These are phyloP conservation scores for Pulveroboletus ravenelii DNA, from an alignment of 768 basidiomycete genomes.

Conservation along the genomic window DNA sequence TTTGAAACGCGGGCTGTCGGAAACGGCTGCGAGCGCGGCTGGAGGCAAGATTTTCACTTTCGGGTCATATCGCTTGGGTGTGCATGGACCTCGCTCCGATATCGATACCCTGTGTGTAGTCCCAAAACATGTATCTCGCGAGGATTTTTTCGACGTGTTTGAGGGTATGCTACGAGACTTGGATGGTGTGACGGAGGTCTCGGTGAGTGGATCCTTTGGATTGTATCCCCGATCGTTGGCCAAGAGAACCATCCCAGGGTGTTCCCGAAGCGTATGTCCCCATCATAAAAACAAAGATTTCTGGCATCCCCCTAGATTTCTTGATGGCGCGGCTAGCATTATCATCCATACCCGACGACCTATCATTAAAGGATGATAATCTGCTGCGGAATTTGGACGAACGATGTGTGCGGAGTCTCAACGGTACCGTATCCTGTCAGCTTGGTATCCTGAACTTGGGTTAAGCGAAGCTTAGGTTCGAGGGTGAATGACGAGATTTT, in stretches of 20 bases:
- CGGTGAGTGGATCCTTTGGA: constrained; percentile 51
- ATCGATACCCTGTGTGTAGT: constrained; percentile 99
- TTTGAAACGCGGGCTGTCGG: constrained; percentile 76
- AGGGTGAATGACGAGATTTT: constrained; percentile 95
- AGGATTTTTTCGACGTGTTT: constrained; percentile 93
- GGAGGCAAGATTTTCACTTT: constrained; percentile 99
- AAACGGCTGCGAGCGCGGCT: constrained; percentile 79
- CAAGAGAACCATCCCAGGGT: constrained; percentile 47
- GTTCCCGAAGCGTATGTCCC: constrained; percentile 98
- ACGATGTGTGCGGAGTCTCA: constrained; percentile 89
- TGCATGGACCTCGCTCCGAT: constrained; percentile 93
- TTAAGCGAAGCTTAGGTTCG: constrained; percentile 55
- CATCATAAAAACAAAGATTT: constrained; percentile 87
- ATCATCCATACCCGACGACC: constrained; percentile 86
- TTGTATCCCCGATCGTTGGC: background rate
- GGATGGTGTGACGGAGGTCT: constrained; percentile 83
- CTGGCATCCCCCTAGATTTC: constrained; percentile 90
- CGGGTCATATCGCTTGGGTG: constrained; percentile 95
- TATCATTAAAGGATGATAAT: constrained; percentile 88
- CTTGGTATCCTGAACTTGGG: constrained; percentile 1
- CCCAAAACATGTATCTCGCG: constrained; percentile 90
- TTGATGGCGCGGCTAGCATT: constrained; percentile 86
- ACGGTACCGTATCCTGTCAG: constrained; percentile 45
- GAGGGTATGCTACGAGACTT: constrained; percentile 81
- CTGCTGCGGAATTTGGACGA: constrained; percentile 91